Evolutionary conservation across 768 basidiomycete genomes (phyloP), one percentile per base, ranked within the genome.

Genomic region (Boletus pseudo-olivaceus): DNA sequence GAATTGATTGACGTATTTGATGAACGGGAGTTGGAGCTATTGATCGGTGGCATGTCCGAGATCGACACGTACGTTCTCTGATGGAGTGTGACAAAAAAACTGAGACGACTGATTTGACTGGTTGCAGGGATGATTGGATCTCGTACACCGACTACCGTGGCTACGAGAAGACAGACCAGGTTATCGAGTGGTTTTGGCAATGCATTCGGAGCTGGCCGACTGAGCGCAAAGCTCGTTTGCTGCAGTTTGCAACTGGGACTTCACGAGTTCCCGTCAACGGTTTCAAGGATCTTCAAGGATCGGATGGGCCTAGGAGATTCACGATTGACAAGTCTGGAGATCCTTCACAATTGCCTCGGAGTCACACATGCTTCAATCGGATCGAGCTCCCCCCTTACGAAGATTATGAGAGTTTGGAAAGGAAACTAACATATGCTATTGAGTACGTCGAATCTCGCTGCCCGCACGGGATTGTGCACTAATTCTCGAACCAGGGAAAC

Each of bases 121-220:
- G 20, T 40, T 23, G 3, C 45, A 86, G 85, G 75, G 90, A 93
- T 61, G 91, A 93, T 64, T 94, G 93, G 93, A 89, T 86, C 62
- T 92, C 93, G 65, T 92, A 90, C 72, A 96, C 93, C 19, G 93
- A 95, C 66, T 95, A 95, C 67, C 85, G 91, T 49, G 87, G 88
- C 5, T 92, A 90, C 65, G 84, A 88, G 64, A 89, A 88, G 75
- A 87, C 83, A 4, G 90, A 92, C 65, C 85, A 90, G 66, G 87
- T 90, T 55, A 91, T 95, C 58, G 88, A 91, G 64, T 95, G 93
- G 93, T 96, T 96, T 78, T 95, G 93, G 93, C 85, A 93, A 69
- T 90, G 87, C 63, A 82, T 96, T 51, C 85, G 88, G 35, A 84
- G 86, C 33, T 96, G 93, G 93, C 89, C 93, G 9, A 78, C 89